These are phyloP conservation scores for Populus simonii DNA, from an alignment of 345 rosid species.

Conservation along the genomic window DNA sequence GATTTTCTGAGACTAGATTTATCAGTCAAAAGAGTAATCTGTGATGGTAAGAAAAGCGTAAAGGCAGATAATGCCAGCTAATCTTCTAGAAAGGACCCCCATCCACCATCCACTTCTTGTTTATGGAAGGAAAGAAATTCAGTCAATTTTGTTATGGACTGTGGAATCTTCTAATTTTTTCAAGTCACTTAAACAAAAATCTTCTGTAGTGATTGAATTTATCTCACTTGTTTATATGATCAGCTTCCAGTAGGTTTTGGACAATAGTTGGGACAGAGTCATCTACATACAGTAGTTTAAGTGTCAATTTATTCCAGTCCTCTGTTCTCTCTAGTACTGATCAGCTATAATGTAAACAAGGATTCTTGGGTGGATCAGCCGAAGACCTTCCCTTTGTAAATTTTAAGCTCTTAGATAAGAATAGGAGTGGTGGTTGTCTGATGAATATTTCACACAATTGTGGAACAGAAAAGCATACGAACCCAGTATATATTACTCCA, in stretches of 20 bases:
- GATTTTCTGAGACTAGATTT: not conserved
- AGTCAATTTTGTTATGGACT: not conserved
- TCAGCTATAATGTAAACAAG: not conserved
- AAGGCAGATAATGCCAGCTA: not conserved
- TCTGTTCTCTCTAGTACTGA: not conserved
- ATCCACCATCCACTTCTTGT: not conserved
- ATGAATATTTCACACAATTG: not conserved
- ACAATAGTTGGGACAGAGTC: not conserved
- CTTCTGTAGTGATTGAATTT: not conserved
- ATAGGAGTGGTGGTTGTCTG: not conserved
- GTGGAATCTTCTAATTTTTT: not conserved
- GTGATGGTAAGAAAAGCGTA: not conserved
- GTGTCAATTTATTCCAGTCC: not conserved
- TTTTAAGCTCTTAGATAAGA: not conserved
- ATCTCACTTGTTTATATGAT: not conserved
- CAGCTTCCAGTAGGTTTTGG: not conserved
- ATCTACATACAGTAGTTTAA: not conserved
- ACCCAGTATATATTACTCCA: constrained; percentile 90
- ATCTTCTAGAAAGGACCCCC: not conserved
- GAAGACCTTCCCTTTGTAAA: not conserved
- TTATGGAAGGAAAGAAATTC: not conserved
- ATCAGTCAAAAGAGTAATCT: not conserved
- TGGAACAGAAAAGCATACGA: constrained; percentile 4
- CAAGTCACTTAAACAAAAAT: not conserved
- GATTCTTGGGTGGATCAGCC: not conserved